phyloP scores from a whole-genome alignment of 768 basidiomycete species.

The Panus rudis region DNA sequence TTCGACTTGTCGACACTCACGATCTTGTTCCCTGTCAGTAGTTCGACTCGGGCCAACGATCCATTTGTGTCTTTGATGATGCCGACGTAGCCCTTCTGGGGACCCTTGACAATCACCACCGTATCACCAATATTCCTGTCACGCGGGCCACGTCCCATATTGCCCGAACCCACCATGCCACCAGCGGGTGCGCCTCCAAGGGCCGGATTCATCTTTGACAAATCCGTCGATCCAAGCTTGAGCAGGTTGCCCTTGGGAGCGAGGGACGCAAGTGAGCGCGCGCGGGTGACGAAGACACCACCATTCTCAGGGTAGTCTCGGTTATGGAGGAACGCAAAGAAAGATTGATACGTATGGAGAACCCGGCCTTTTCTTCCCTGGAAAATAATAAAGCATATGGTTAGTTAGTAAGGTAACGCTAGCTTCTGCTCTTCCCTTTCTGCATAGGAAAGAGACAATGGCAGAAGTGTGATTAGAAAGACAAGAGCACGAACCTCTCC shows the following conservation, averaged over 20 bases:
- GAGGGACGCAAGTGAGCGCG: constrained; percentile 73
- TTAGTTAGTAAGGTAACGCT: constrained; percentile 6
- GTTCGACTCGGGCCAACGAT: constrained; percentile 76
- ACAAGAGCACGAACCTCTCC: constrained; percentile 57
- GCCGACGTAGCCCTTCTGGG: constrained; percentile 86
- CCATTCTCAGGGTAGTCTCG: constrained; percentile 86
- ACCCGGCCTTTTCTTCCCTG: constrained; percentile 84
- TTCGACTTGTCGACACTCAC: constrained; percentile 82
- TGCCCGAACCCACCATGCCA: constrained; percentile 75
- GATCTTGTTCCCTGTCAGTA: constrained; percentile 83
- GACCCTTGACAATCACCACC: constrained; percentile 79
- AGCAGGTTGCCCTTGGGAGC: constrained; percentile 78
- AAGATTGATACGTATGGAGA: constrained; percentile 89
- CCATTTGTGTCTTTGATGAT: constrained; percentile 95
- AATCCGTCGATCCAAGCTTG: constrained; percentile 58
- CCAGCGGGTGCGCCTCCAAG: constrained; percentile 52
- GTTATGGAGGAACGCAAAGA: constrained; percentile 91
- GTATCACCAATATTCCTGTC: constrained; percentile 76
- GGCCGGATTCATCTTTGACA: constrained; percentile 90
- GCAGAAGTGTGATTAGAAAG: background rate
- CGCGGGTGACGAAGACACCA: constrained; percentile 90
- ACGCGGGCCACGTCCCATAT: constrained; percentile 71
- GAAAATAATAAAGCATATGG: background rate
- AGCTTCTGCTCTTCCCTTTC: background rate
- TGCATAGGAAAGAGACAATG: background rate